These are phyloP conservation scores for Monilinia polystroma DNA, from an alignment of 2,329 filamentous ascomycete species.

Conservation along the genomic window DNA sequence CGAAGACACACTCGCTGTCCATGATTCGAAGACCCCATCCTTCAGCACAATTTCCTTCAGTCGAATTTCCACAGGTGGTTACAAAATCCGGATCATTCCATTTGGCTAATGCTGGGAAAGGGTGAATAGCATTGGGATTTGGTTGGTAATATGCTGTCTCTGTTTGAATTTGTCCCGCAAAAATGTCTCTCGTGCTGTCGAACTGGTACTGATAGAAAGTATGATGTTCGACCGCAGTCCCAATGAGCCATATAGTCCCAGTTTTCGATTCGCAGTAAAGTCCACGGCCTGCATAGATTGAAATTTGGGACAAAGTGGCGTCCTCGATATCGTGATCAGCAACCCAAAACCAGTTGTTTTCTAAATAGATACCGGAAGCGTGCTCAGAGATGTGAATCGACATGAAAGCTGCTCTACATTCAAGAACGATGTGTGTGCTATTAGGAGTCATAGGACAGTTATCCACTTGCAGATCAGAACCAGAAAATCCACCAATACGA, in stretches of 20 bases:
- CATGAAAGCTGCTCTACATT: conserved; percentile 42
- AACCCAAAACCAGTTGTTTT: conserved; percentile 52
- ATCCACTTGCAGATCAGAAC: conserved; percentile 29
- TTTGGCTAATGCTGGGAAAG: conserved; percentile 8
- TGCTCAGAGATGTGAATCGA: conserved; percentile 40
- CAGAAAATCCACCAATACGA: conserved; percentile 46
- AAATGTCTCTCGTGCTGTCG: conserved; percentile 39
- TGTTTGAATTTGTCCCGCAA: conserved; percentile 34
- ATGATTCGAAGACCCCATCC: conserved; percentile 23
- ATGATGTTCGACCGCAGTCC: conserved; percentile 49
- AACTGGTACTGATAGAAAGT: conserved; percentile 55
- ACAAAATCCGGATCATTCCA: conserved; percentile 21
- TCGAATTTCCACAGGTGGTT: background rate
- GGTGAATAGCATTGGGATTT: conserved; percentile 7
- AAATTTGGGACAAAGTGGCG: conserved; percentile 52
- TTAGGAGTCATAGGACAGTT: conserved; percentile 54
- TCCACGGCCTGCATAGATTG: conserved; percentile 51
- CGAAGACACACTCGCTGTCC: background rate
- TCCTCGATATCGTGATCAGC: conserved; percentile 46
- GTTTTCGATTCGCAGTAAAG: conserved; percentile 47
- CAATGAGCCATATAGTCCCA: conserved; percentile 51
- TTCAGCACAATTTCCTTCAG: conserved; percentile 12
- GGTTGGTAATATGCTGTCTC: conserved; percentile 30
- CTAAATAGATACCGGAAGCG: conserved; percentile 48
- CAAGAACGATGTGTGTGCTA: conserved; percentile 35